phyloP scores from a whole-genome alignment of 2,329 filamentous ascomycete genomes.

The Diaporthe aspalathi region DNA sequence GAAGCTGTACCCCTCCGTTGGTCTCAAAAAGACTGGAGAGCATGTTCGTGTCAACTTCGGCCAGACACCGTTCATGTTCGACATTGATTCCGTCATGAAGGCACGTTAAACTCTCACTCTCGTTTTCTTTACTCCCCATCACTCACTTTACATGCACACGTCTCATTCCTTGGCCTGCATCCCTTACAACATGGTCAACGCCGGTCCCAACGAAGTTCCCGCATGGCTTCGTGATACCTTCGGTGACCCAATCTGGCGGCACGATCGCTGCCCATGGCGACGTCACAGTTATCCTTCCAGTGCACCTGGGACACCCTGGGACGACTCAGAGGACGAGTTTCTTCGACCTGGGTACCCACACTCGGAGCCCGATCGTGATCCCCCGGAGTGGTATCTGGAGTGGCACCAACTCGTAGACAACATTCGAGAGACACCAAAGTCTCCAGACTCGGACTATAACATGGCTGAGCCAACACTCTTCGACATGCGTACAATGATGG shows the following conservation, averaged over 20 bases:
- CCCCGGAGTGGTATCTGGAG: background rate
- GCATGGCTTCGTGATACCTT: slow-evolving; percentile 23
- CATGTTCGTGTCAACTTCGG: slow-evolving; percentile 74
- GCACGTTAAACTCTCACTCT: slow-evolving; percentile 58
- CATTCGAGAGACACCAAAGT: background rate
- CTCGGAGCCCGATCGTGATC: slow-evolving; percentile 11
- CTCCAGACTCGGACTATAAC: no score
- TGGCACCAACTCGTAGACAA: background rate
- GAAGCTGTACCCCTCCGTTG: slow-evolving; percentile 74
- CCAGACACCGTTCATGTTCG: slow-evolving; percentile 83
- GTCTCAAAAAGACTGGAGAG: slow-evolving; percentile 74
- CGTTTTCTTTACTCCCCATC: background rate
- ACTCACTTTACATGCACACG: background rate
- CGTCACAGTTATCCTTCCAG: background rate
- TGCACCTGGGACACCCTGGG: background rate
- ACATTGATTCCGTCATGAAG: slow-evolving; percentile 88
- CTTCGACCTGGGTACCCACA: background rate
- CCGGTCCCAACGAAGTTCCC: background rate
- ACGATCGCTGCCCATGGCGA: slow-evolving; percentile 23
- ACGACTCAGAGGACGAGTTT: background rate
- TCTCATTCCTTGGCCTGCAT: background rate
- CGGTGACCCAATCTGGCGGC: slow-evolving; percentile 32
- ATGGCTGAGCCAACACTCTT: background rate
- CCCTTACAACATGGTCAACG: slow-evolving; percentile 10
- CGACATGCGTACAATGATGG: background rate